A percentile compares a stretch with the other conserved stretches of the same genome.
These are phyloP conservation scores for Primulina eburnea DNA, from an alignment of 257 asterid genomes.

Conservation along the genomic window DNA sequence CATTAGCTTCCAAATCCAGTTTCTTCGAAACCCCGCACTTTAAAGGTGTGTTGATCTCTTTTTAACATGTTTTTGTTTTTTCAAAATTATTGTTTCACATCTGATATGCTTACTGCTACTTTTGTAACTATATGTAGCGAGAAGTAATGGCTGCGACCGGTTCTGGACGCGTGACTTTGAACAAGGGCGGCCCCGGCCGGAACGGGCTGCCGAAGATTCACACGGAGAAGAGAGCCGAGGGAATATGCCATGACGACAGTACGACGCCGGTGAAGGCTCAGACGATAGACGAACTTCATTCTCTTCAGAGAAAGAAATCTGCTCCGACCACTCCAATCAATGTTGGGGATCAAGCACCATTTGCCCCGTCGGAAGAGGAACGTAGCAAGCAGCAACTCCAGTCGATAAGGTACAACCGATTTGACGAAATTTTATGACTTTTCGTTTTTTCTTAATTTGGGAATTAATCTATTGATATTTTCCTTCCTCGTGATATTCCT, in stretches of 20 bases:
- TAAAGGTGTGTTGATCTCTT: conserved; percentile 20
- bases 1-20: not conserved
- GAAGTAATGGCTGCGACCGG: conserved; percentile 47
- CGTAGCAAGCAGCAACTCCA: conserved; percentile 54
- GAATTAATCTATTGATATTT: no score
- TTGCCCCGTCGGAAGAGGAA: conserved; percentile 37
- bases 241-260: conserved; percentile 57
- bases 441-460: no score
- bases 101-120: not conserved
- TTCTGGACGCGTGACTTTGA: conserved; percentile 28
- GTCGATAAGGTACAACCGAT: conserved; percentile 46
- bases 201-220: conserved; percentile 60
- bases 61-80: not conserved
- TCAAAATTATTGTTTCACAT: not conserved
- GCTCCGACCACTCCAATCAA: conserved; percentile 53
- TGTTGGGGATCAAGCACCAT: conserved; percentile 32
- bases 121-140: conserved; percentile 20
- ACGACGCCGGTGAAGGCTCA: conserved; percentile 61
- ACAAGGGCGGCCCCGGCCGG: conserved; percentile 30
- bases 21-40: conserved; percentile 4
- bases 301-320: conserved; percentile 65
- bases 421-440: not conserved
- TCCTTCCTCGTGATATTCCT: no score
- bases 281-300: conserved; percentile 64
- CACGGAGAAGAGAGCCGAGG: conserved; percentile 38